phyloP scores from a whole-genome alignment of 2,329 filamentous ascomycete species.

The Bertia moriformis region DNA sequence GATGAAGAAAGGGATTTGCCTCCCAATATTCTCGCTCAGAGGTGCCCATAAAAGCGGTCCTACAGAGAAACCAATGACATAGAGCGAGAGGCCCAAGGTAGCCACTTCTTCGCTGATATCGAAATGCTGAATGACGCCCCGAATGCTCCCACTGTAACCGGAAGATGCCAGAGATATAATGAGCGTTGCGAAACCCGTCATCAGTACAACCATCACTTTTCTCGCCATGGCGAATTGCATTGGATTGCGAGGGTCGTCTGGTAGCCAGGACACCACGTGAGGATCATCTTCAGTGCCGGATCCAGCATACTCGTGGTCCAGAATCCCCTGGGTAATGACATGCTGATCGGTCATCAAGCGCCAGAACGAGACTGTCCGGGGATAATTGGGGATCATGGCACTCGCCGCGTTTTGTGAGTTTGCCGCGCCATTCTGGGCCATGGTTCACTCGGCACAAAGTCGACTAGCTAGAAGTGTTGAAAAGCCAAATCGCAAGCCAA shows the following conservation, averaged over 20 bases:
- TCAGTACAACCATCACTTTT: constrained; percentile 52
- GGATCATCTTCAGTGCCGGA: constrained; percentile 53
- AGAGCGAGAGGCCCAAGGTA: not conserved
- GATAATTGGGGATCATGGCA: constrained; percentile 2
- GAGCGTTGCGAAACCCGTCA: constrained; percentile 53
- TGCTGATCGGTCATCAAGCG: constrained; percentile 39
- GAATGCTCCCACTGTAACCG: not conserved
- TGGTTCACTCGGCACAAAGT: too few species aligned
- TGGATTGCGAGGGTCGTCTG: constrained; percentile 54
- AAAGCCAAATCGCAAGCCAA: too few species aligned
- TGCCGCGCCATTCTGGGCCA: too few species aligned
- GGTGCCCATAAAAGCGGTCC: constrained; percentile 18
- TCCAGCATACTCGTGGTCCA: constrained; percentile 40
- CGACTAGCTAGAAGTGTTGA: too few species aligned
- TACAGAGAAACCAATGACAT: constrained; percentile 3
- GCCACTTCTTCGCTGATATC: not conserved
- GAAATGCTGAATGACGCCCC: not conserved
- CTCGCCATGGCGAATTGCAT: constrained; percentile 36
- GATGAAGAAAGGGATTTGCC: constrained; percentile 15
- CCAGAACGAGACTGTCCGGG: constrained; percentile 26
- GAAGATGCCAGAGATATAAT: constrained; percentile 12
- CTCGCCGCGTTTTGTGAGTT: constrained; percentile 1
- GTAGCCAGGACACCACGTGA: constrained; percentile 54
- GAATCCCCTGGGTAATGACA: constrained; percentile 38
- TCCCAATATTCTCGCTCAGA: constrained; percentile 17